Percentiles rank a stretch among this genome's conserved stretches.
Evolutionary conservation across 768 basidiomycete species (phyloP).

Genomic region (Lentinula detonsa): DNA sequence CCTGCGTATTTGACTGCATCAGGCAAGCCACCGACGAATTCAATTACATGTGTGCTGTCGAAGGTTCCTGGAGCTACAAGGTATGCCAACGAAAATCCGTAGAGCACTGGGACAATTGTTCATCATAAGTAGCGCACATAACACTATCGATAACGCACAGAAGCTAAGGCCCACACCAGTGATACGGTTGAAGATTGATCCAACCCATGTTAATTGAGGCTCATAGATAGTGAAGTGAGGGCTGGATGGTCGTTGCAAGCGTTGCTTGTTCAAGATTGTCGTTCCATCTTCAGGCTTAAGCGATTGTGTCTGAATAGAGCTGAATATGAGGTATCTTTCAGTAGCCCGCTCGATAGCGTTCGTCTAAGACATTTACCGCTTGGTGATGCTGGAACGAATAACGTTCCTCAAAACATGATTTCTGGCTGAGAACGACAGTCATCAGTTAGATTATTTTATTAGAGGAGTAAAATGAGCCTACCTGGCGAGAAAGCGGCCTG

Average conservation of each 20-base stretch:
- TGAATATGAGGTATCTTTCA: not conserved
- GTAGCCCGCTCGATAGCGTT: too few species aligned
- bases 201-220: slow-evolving; percentile 87
- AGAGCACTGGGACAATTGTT: slow-evolving; percentile 79
- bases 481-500: slow-evolving; percentile 1
- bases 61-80: slow-evolving; percentile 55
- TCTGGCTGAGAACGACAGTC: not conserved
- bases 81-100: slow-evolving; percentile 61
- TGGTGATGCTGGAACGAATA: not conserved
- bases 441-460: not conserved
- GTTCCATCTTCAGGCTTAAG: slow-evolving; percentile 50
- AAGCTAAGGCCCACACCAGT: slow-evolving; percentile 78
- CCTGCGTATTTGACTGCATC: slow-evolving; percentile 47
- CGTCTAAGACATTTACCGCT: not conserved
- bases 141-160: slow-evolving; percentile 39
- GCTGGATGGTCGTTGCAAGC: slow-evolving; percentile 81
- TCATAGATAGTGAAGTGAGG: slow-evolving; percentile 98
- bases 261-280: slow-evolving; percentile 81
- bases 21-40: slow-evolving; percentile 46
- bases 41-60: slow-evolving; percentile 56
- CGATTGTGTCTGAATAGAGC: slow-evolving; percentile 56
- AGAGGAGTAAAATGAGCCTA: not conserved
- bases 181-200: slow-evolving; percentile 82
- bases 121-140: not conserved
- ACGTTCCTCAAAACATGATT: not conserved